A percentile compares a stretch with the other conserved stretches of the same genome.
phyloP scores from a whole-genome alignment of 2,329 filamentous ascomycete genomes.

The Penicillium olsonii region DNA sequence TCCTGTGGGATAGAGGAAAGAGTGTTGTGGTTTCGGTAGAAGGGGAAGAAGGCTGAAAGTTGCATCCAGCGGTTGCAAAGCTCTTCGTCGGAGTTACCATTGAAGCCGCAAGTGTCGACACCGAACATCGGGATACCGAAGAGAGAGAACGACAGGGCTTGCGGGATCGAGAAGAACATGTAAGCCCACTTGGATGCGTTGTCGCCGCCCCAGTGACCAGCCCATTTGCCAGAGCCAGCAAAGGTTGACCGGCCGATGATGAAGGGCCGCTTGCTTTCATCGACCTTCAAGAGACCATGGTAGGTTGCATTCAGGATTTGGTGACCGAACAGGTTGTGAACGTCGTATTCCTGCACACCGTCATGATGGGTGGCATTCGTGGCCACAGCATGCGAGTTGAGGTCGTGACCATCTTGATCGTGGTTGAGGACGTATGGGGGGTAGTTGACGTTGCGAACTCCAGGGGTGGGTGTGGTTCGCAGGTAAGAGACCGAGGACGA shows the following conservation, averaged over 20 bases:
- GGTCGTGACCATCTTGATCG: slow-evolving; percentile 62
- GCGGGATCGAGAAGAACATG: slow-evolving; percentile 76
- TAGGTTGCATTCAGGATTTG: slow-evolving; percentile 78
- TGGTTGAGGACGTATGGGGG: slow-evolving; percentile 79
- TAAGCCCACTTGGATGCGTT: slow-evolving; percentile 70
- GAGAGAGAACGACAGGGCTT: slow-evolving; percentile 72
- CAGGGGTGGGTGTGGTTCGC: slow-evolving; percentile 62
- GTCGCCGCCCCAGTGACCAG: slow-evolving; percentile 82
- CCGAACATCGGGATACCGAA: slow-evolving; percentile 80
- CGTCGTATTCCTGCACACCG: slow-evolving; percentile 74
- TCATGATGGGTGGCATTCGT: slow-evolving; percentile 77
- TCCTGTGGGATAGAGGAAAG: slow-evolving; percentile 66
- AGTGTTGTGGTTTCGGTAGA: slow-evolving; percentile 75
- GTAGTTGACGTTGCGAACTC: slow-evolving; percentile 67
- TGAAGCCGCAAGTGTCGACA: slow-evolving; percentile 70
- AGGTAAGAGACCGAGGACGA: slow-evolving; percentile 51
- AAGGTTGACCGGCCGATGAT: slow-evolving; percentile 84
- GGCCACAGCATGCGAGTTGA: slow-evolving; percentile 71
- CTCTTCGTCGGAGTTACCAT: slow-evolving; percentile 66
- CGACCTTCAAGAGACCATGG: slow-evolving; percentile 64
- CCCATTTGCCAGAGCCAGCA: slow-evolving; percentile 71
- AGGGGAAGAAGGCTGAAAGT: slow-evolving; percentile 72
- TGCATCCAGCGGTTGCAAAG: slow-evolving; percentile 76
- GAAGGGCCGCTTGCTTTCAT: slow-evolving; percentile 72
- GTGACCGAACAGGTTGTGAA: slow-evolving; percentile 77